Base-by-base conservation (phyloP, 345 rosid genomes). In the Carallia pectinifolia region DNA sequence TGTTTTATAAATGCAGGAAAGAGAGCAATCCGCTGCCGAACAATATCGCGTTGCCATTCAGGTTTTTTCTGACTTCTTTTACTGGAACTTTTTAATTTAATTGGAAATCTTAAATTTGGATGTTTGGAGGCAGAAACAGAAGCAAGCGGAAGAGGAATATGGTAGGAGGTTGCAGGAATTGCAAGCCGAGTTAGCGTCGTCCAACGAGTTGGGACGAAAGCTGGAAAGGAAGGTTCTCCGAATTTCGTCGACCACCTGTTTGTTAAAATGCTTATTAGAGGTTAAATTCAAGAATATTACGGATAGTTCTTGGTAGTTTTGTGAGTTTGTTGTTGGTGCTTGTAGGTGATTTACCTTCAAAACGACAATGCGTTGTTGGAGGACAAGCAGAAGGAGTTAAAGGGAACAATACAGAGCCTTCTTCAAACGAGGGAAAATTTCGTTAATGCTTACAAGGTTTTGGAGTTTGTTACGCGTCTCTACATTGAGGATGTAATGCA, bases 131-230 rank as follows among this genome's bases (percentile, higher is more conserved):
- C 88, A 92, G 95, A 90, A 80, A 66, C 94, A 85, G 69, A 90
- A 86, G 84, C 86, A 87, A 73, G 72, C 76, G 31, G 98, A 87
- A 68, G 98, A 87, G 84, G 96, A 88, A 65, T 81, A 72, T 68
- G 78, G 77, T 61, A 72, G 82, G 69, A 80, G 69, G 73, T 62
- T 87, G 73, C 90, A 79, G 78, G 94, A 92, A 73, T 63, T 90
- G 66, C 84, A 85, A 73, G 65, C 82, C 48, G 89, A 92, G 67
- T 66, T 88, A 72, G 83, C 69, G 54, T 81, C 87, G 60, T 85
- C 87, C 38, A 80, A 64, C 63, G 92, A 88, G 50, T 59, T 70
- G 58, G 76, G 84, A 30, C 85, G 74, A 66, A 87, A 87, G 38
- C 89, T 90, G 30, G 89, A 87, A 56, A 81, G 94, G 77, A 85